These are phyloP conservation scores for Solanum paucissectum DNA, from an alignment of 257 asterid genomes.

Conservation along the genomic window DNA sequence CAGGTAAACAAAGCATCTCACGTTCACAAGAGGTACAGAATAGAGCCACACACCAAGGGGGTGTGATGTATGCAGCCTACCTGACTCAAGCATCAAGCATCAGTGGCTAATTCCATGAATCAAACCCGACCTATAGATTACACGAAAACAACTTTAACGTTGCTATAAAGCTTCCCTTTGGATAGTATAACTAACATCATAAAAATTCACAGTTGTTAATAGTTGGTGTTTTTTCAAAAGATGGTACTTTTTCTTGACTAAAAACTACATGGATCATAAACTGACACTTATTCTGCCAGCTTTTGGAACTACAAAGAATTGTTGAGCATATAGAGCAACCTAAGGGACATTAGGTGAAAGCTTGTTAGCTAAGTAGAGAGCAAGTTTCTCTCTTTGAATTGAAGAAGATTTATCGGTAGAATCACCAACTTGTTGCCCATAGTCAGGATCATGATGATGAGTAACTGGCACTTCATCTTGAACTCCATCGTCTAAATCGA, in stretches of 20 bases:
- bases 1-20: neutral
- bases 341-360: neutral
- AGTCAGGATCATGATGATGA: neutral
- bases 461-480: neutral
- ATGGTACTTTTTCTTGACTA: neutral
- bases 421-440: neutral
- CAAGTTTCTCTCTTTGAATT: conserved; percentile 16
- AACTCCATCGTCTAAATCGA: conserved; percentile 10
- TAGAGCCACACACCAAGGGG: neutral
- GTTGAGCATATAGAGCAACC: neutral
- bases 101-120: neutral
- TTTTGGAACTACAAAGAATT: neutral
- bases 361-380: conserved; percentile 11
- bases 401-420: neutral
- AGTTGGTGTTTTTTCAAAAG: neutral
- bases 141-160: neutral
- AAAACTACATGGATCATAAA: neutral
- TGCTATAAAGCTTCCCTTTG: neutral
- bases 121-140: neutral
- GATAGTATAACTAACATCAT: neutral
- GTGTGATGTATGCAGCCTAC: neutral
- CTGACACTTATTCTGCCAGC: neutral
- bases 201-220: neutral
- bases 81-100: neutral
- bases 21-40: neutral